phyloP scores from a whole-genome alignment of 805 yeast species.

The Candida taoyuanica region DNA sequence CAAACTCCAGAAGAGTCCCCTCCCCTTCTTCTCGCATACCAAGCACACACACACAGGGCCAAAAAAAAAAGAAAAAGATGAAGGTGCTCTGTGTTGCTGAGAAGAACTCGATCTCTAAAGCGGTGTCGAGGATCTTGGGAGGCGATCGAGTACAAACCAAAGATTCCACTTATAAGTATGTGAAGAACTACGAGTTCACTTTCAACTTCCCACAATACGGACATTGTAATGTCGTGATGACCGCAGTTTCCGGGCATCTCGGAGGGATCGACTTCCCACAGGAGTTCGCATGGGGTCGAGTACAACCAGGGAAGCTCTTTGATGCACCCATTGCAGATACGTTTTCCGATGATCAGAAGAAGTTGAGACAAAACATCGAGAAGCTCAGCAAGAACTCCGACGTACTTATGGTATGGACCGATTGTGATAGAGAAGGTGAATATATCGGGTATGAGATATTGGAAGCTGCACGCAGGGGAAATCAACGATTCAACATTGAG shows the following conservation, averaged over 20 bases:
- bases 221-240: slow-evolving; percentile 77
- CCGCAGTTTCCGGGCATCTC: slow-evolving; percentile 88
- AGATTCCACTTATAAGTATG: slow-evolving; percentile 51
- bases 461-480: slow-evolving; percentile 54
- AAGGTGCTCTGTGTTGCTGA: slow-evolving; percentile 92
- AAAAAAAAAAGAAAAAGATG: slow-evolving; percentile 35
- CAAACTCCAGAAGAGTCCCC: too few relatives aligned
- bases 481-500: slow-evolving; percentile 40
- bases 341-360: slow-evolving; percentile 36
- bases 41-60: not conserved
- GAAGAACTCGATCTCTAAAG: slow-evolving; percentile 90
- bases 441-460: slow-evolving; percentile 82
- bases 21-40: too few relatives aligned
- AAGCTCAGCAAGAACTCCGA: slow-evolving; percentile 58
- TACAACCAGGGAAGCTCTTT: slow-evolving; percentile 61
- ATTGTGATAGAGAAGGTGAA: slow-evolving; percentile 97
- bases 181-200: slow-evolving; percentile 74
- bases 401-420: slow-evolving; percentile 91
- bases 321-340: slow-evolving; percentile 58
- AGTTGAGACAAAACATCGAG: slow-evolving; percentile 62
- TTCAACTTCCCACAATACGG: slow-evolving; percentile 63
- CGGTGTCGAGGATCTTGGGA: slow-evolving; percentile 68
- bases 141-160: slow-evolving; percentile 58
- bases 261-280: slow-evolving; percentile 60
- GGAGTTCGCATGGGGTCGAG: slow-evolving; percentile 50